Percentiles rank a stretch among this genome's conserved stretches.
Conservation (phyloP, 176 grass and related monocot species). For the Sorghum bicolor region DNA sequence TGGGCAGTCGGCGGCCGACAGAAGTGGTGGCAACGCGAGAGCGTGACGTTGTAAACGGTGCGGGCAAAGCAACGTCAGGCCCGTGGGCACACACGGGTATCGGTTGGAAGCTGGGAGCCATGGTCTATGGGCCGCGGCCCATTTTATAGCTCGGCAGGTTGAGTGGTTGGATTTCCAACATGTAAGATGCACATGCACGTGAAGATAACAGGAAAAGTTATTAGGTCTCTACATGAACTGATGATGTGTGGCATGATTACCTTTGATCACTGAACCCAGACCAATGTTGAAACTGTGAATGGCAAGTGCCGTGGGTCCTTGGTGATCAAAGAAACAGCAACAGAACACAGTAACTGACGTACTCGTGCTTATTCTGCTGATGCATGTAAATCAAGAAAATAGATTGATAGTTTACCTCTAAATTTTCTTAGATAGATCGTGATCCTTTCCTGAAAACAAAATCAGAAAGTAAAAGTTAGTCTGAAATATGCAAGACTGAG, state of each 20-base stretch:
- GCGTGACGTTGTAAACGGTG: no score
- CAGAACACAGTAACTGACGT: neutral
- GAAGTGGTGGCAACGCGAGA: neutral
- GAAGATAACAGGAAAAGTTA: neutral
- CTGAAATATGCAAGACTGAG: no score
- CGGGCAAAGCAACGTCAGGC: neutral
- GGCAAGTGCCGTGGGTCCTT: conserved; percentile 88
- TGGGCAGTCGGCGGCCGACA: neutral
- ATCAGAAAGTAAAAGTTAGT: no score
- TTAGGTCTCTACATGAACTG: neutral
- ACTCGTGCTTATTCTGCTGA: no score
- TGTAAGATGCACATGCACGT: no score
- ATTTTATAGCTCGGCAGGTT: no score
- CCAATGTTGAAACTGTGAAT: conserved; percentile 89
- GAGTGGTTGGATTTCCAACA: no score
- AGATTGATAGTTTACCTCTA: no score
- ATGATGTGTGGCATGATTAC: conserved; percentile 25
- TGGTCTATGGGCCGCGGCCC: neutral
- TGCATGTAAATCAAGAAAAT: no score
- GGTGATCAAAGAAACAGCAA: conserved; percentile 53
- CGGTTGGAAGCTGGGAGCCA: neutral
- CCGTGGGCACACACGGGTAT: neutral
- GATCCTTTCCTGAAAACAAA: no score
- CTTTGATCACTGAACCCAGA: conserved; percentile 77
- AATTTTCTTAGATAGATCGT: no score